These are phyloP conservation scores for Begonia fuchsioides DNA, from an alignment of 306 rosid genomes.

Conservation along the genomic window DNA sequence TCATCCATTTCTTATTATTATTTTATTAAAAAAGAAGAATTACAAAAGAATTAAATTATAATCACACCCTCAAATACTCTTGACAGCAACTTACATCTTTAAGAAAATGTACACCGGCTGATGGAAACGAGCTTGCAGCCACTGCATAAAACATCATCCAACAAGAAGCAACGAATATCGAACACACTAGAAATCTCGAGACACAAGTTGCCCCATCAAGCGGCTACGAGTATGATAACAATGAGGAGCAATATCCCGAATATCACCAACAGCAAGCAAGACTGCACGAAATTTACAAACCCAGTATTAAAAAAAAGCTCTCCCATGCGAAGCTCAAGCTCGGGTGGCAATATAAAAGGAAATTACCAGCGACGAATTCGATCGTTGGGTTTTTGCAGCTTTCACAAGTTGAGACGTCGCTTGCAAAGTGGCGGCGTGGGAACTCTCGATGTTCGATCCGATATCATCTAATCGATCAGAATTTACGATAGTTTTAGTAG, in stretches of 20 bases:
- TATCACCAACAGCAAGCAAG: slow-evolving; percentile 90
- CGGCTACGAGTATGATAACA: slow-evolving; percentile 65
- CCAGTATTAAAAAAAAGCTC: neutral
- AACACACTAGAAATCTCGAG: neutral
- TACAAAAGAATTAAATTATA: no score
- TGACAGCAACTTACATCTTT: no score
- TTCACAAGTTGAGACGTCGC: slow-evolving; percentile 63
- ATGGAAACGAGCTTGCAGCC: no score
- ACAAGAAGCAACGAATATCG: no score
- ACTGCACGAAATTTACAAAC: slow-evolving; percentile 16
- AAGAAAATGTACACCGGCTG: no score
- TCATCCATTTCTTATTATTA: no score
- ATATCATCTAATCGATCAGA: slow-evolving; percentile 47
- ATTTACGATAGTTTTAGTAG: no score
- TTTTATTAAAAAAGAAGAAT: no score
- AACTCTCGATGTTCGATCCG: slow-evolving; percentile 62
- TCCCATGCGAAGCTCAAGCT: neutral
- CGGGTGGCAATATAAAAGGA: neutral
- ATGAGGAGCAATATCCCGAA: slow-evolving; percentile 85
- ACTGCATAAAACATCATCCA: no score
- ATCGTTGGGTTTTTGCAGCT: slow-evolving; percentile 81
- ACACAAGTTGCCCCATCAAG: slow-evolving; percentile 17
- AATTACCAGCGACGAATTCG: slow-evolving; percentile 84
- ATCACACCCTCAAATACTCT: no score
- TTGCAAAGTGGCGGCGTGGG: slow-evolving; percentile 71